Percentiles rank a stretch among this genome's conserved stretches.
phyloP scores from a whole-genome alignment of 139 green algal species.

The Deuterostichococcus epilithicus region DNA sequence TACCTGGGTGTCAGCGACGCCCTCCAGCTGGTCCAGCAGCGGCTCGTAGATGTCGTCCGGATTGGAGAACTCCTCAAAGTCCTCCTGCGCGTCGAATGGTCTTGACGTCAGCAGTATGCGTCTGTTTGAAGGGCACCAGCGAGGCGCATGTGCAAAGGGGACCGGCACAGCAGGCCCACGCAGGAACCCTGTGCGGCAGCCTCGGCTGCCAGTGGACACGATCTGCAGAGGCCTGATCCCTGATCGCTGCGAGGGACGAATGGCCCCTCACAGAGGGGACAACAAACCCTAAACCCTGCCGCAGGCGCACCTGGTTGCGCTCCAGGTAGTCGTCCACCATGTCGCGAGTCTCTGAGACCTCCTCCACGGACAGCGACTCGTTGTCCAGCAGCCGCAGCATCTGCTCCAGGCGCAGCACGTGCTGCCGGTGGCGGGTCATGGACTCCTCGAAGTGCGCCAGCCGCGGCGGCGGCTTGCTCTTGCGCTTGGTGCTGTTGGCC shows the following conservation, averaged over 20 bases:
- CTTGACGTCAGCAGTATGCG: too few species aligned
- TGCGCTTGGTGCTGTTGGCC: constrained; percentile 70
- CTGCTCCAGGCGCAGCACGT: constrained; percentile 69
- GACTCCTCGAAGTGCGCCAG: constrained; percentile 65
- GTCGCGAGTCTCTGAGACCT: constrained; percentile 57
- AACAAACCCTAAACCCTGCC: too few species aligned
- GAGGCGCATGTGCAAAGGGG: too few species aligned
- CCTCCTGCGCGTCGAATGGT: constrained; percentile 29
- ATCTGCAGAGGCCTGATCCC: too few species aligned
- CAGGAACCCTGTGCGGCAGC: too few species aligned
- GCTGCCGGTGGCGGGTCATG: constrained; percentile 69
- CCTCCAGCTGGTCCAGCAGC: constrained; percentile 62
- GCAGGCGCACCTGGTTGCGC: constrained; percentile 42
- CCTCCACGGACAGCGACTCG: constrained; percentile 72
- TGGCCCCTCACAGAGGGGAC: too few species aligned
- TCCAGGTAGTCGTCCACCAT: constrained; percentile 89
- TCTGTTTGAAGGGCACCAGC: too few species aligned
- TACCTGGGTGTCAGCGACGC: constrained; percentile 21
- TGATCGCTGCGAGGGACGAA: too few species aligned
- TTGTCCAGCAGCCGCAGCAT: constrained; percentile 96
- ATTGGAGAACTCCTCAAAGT: constrained; percentile 67
- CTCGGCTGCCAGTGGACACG: too few species aligned
- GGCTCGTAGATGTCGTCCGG: constrained; percentile 77
- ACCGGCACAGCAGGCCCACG: too few species aligned
- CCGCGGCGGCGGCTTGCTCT: constrained; percentile 54